Conservation (phyloP, 2,329 filamentous ascomycete species). For the Verticillium klebahnii region DNA sequence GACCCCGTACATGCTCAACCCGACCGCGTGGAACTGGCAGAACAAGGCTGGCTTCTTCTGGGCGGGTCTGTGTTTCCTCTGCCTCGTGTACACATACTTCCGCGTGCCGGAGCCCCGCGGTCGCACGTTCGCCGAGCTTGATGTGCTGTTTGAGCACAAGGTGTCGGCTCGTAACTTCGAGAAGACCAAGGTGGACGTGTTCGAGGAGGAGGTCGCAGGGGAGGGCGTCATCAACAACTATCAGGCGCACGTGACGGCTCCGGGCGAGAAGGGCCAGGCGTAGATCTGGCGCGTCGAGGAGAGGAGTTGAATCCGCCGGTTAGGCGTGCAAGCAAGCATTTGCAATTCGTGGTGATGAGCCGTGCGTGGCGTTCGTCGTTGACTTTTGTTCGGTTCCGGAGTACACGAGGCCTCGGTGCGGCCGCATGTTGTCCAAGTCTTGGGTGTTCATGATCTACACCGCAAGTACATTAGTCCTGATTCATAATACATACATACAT, state of each 20-base stretch:
- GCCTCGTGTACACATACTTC: slow-evolving; percentile 78
- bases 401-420: background rate
- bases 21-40: slow-evolving; percentile 78
- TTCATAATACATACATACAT: background rate
- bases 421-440: background rate
- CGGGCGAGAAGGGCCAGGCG: slow-evolving; percentile 19
- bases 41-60: slow-evolving; percentile 89
- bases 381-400: background rate
- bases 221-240: slow-evolving; percentile 44
- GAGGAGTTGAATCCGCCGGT: background rate
- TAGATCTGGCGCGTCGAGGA: background rate
- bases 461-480: background rate
- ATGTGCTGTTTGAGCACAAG: slow-evolving; percentile 73
- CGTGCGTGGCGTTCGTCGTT: background rate
- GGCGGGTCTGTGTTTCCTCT: slow-evolving; percentile 71
- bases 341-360: background rate
- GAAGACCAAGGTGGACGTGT: slow-evolving; percentile 50
- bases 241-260: slow-evolving; percentile 31
- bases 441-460: background rate
- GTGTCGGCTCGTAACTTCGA: slow-evolving; percentile 71
- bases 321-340: background rate
- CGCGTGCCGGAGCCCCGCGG: slow-evolving; percentile 75
- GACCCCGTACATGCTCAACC: slow-evolving; percentile 92
- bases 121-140: slow-evolving; percentile 80
- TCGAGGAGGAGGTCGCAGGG: slow-evolving; percentile 42